These are phyloP conservation scores for Megacollybia marginata DNA, from an alignment of 768 basidiomycete species.

Conservation along the genomic window DNA sequence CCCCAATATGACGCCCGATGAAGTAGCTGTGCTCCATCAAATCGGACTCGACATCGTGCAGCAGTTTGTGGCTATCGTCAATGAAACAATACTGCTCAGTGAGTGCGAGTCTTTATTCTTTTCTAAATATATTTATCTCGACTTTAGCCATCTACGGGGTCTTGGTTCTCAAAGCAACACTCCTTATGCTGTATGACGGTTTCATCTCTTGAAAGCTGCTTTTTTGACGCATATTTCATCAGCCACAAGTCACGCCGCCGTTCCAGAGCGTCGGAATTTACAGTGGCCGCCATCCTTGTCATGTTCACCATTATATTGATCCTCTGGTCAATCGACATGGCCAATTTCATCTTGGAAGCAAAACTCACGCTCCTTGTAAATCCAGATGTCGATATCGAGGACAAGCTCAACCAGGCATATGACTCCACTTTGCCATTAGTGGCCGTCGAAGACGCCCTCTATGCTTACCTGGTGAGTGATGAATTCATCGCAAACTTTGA, in stretches of 20 bases:
- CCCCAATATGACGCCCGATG: conserved; percentile 8
- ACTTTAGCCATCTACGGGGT: not conserved
- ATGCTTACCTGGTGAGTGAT: conserved; percentile 11
- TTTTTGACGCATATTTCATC: not conserved
- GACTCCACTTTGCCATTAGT: conserved; percentile 2
- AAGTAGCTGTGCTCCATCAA: not conserved
- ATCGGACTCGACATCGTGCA: conserved; percentile 2
- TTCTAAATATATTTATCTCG: no score
- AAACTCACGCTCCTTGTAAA: conserved; percentile 3
- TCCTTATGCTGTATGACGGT: not conserved
- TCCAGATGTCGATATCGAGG: conserved; percentile 1
- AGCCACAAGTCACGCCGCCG: not conserved
- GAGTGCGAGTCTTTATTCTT: no score
- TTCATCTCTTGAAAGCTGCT: not conserved
- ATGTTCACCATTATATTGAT: conserved; percentile 6
- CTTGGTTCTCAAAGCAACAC: not conserved
- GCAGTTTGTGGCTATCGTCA: conserved; percentile 4
- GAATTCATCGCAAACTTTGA: not conserved
- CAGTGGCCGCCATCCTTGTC: not conserved
- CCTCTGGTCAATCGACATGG: conserved; percentile 13
- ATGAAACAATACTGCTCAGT: conserved; percentile 3
- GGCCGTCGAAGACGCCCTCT: conserved; percentile 8
- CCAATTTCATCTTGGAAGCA: conserved; percentile 10
- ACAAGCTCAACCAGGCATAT: not conserved
- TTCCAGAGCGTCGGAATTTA: not conserved